A percentile compares a stretch with the other conserved stretches of the same genome.
These are phyloP conservation scores for Trichoderma koningiopsis DNA, from an alignment of 2,329 filamentous ascomycete species.

Conservation along the genomic window DNA sequence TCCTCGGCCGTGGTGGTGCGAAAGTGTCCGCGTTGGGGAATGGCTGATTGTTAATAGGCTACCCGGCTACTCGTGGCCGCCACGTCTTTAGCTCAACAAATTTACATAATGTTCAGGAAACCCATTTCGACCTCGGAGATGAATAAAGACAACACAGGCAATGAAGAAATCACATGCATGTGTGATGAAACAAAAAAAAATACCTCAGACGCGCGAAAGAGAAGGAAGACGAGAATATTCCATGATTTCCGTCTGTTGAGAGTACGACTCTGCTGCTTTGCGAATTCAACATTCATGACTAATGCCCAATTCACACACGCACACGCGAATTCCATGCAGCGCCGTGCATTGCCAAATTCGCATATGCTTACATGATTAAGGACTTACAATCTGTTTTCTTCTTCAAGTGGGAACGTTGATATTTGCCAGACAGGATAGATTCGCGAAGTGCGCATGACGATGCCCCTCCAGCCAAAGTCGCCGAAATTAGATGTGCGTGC, in stretches of 20 bases:
- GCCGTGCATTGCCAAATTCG: too few relatives aligned
- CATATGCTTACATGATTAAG: too few relatives aligned
- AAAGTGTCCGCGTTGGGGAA: not conserved
- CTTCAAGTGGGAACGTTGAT: not conserved
- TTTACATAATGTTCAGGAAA: not conserved
- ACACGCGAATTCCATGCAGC: too few relatives aligned
- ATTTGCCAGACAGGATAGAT: not conserved
- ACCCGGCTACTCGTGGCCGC: conserved; percentile 16
- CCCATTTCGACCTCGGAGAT: not conserved
- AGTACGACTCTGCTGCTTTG: not conserved
- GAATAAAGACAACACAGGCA: too few relatives aligned
- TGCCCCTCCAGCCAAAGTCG: not conserved
- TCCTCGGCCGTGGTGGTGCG: not conserved
- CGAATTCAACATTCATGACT: not conserved
- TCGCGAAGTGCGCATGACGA: not conserved
- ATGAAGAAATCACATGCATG: not conserved
- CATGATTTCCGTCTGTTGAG: not conserved
- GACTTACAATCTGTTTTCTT: too few relatives aligned
- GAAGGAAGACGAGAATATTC: not conserved
- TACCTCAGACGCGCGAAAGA: not conserved
- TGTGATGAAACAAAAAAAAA: not conserved
- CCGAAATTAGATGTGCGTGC: not conserved
- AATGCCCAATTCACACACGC: not conserved
- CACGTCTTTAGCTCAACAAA: conserved; percentile 4
- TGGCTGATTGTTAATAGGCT: conserved; percentile 11